Conservation (phyloP, 1,139 yeast genomes). For the Candida sanyaensis region DNA sequence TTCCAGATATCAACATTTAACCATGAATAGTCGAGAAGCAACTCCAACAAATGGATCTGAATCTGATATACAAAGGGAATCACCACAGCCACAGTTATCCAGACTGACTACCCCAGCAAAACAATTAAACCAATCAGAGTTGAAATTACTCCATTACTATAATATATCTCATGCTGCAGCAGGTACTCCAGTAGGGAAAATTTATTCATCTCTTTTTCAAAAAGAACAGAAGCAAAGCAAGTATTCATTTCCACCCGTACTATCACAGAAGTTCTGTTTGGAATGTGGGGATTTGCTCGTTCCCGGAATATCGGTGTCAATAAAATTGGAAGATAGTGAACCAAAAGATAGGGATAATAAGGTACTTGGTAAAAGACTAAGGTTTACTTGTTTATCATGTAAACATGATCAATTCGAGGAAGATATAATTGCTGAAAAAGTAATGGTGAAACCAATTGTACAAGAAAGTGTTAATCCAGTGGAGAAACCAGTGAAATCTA, state of each 20-base stretch:
- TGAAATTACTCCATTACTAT: conserved; percentile 28
- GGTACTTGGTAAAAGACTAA: conserved; percentile 3
- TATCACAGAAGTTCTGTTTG: conserved; percentile 40
- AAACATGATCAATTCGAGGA: conserved; percentile 9
- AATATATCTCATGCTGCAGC: conserved; percentile 29
- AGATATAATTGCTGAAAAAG: conserved; percentile 4
- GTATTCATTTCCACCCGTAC: conserved; percentile 28
- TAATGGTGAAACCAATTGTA: conserved; percentile 4
- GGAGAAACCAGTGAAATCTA: conserved; percentile 5
- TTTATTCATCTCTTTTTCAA: conserved; percentile 26
- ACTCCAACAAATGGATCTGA: background rate
- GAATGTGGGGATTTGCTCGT: conserved; percentile 46
- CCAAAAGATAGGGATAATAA: conserved; percentile 8
- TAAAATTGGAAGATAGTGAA: conserved; percentile 15
- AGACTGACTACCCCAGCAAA: background rate
- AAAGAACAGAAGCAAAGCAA: conserved; percentile 23
- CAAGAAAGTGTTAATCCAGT: conserved; percentile 6
- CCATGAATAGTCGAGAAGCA: background rate
- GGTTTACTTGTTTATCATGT: conserved; percentile 11
- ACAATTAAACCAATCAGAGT: conserved; percentile 19
- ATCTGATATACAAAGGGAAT: background rate
- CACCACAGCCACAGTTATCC: background rate
- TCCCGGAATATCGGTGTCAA: conserved; percentile 45
- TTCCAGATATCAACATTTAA: background rate
- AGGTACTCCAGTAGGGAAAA: conserved; percentile 26